These are phyloP conservation scores for Thuidium tamariscinum DNA, from an alignment of 225 moss, liverwort and hornwort genomes.

Conservation along the genomic window DNA sequence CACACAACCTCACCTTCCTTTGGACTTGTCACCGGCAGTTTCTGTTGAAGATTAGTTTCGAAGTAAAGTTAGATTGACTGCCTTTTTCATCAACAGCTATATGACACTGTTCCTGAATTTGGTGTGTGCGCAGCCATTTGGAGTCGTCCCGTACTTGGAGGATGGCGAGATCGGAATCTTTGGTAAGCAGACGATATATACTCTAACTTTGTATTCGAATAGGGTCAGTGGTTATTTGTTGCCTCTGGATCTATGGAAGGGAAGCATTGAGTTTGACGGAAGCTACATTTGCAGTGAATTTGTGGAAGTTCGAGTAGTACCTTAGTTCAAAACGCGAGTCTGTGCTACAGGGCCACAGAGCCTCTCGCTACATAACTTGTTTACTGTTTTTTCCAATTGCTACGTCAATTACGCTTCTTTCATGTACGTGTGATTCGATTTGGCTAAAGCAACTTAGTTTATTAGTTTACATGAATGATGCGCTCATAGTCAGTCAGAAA, in stretches of 20 bases:
- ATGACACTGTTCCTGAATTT: background rate
- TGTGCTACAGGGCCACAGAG: background rate
- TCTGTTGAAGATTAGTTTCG: background rate
- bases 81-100: background rate
- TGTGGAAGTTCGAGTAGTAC: background rate
- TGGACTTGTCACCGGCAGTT: background rate
- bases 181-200: background rate
- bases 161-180: conserved; percentile 17
- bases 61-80: background rate
- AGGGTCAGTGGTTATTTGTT: background rate
- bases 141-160: conserved; percentile 6
- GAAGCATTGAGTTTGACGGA: background rate
- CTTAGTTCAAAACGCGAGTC: background rate
- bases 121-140: conserved; percentile 23
- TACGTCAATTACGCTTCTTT: background rate
- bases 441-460: background rate
- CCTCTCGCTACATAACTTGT: background rate
- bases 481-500: background rate
- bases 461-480: background rate
- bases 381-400: background rate
- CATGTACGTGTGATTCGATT: background rate
- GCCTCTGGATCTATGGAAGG: background rate
- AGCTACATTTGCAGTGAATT: background rate
- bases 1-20: background rate
- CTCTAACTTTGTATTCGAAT: background rate